Percentiles rank a stretch among this genome's conserved stretches.
Evolutionary conservation across 75 land plant species (phyloP).

Genomic region (Chamaecyparis obtusa): DNA sequence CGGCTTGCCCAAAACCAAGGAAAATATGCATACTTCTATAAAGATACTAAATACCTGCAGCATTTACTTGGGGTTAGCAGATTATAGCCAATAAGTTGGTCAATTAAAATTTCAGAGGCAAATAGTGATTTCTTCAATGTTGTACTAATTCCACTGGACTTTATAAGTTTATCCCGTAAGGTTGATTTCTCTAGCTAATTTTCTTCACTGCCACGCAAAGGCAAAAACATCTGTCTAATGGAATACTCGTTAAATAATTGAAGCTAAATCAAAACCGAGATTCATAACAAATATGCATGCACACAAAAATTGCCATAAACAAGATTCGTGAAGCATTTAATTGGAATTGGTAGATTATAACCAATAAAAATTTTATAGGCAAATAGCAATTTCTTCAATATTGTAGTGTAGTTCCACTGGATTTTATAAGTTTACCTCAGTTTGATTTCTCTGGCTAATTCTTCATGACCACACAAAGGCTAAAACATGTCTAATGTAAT

Average conservation of each 20-base stretch:
- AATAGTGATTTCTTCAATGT: background rate
- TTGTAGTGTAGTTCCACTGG: background rate
- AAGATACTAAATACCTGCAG: background rate
- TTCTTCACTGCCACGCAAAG: background rate
- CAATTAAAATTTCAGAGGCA: too few species aligned
- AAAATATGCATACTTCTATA: too few species aligned
- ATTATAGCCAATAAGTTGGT: background rate
- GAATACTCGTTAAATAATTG: background rate
- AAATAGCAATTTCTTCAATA: background rate
- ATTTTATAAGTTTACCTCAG: background rate
- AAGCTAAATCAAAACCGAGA: background rate
- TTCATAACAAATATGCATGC: background rate
- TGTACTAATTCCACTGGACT: too few species aligned
- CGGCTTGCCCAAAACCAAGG: background rate
- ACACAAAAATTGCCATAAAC: background rate
- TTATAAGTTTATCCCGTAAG: background rate
- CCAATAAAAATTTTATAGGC: too few species aligned
- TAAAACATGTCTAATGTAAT: background rate
- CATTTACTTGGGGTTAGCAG: background rate
- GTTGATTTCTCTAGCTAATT: background rate
- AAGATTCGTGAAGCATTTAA: slow-evolving; percentile 19
- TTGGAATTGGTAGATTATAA: too few species aligned
- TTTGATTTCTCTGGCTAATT: background rate
- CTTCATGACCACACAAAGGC: background rate
- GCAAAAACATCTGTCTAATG: background rate